phyloP scores from a whole-genome alignment of 164 flowering plant species.

The Tetrastigma voinierianum region DNA sequence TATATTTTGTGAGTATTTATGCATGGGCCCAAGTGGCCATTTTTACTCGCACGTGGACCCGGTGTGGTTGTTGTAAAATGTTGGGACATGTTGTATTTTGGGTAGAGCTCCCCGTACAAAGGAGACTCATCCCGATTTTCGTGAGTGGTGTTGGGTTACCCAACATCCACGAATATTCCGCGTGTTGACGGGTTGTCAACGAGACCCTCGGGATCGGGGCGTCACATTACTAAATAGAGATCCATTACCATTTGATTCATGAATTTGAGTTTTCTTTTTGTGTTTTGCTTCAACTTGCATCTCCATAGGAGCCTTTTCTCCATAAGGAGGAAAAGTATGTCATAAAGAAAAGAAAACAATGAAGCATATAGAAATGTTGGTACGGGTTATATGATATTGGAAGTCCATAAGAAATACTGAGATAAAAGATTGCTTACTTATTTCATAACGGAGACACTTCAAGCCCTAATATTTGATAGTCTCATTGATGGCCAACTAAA shows the following conservation, averaged over 20 bases:
- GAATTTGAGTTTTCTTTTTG: slow-evolving; percentile 84
- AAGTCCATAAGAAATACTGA: neutral
- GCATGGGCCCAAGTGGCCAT: too few relatives aligned
- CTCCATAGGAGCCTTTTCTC: slow-evolving; percentile 91
- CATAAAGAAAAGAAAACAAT: slow-evolving; percentile 33
- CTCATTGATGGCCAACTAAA: slow-evolving; percentile 79
- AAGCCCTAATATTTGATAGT: slow-evolving; percentile 92
- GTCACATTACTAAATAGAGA: neutral
- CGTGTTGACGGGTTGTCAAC: too few relatives aligned
- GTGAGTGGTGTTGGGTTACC: too few relatives aligned
- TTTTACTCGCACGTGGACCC: too few relatives aligned
- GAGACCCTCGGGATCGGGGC: too few relatives aligned
- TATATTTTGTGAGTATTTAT: too few relatives aligned
- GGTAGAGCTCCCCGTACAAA: too few relatives aligned
- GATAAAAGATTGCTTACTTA: slow-evolving; percentile 47
- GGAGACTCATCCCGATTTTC: too few relatives aligned
- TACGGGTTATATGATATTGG: neutral
- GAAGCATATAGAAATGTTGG: neutral
- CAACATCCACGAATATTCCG: too few relatives aligned
- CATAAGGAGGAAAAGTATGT: slow-evolving; percentile 90
- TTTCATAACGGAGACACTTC: slow-evolving; percentile 91
- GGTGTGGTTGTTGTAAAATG: too few relatives aligned
- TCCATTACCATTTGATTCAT: slow-evolving; percentile 77
- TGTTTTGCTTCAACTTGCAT: slow-evolving; percentile 99
- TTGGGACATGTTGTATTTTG: too few relatives aligned